phyloP scores from a whole-genome alignment of 192 early-diverging fungal species.

The Glomus cerebriforme region DNA sequence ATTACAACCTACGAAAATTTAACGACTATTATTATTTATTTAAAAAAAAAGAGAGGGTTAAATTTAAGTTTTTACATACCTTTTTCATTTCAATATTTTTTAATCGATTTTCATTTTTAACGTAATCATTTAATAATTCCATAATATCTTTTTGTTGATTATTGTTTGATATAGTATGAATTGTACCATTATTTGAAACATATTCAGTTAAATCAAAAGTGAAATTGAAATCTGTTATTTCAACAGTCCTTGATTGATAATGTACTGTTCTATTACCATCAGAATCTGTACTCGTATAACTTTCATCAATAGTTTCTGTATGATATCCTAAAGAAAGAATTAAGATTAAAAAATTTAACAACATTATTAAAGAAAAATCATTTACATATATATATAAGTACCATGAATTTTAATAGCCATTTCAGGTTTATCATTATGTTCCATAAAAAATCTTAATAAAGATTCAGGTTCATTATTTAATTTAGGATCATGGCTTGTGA shows the following conservation, averaged over 20 bases:
- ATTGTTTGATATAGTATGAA: constrained; percentile 32
- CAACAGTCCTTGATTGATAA: background rate
- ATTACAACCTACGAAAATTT: constrained; percentile 17
- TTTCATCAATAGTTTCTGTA: constrained; percentile 22
- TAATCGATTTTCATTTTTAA: constrained; percentile 39
- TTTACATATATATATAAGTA: background rate
- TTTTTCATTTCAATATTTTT: constrained; percentile 48
- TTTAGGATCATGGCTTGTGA: constrained; percentile 1
- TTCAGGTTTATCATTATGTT: constrained; percentile 41
- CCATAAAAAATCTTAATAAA: constrained; percentile 43
- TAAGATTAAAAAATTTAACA: background rate
- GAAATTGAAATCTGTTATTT: constrained; percentile 43
- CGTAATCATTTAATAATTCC: constrained; percentile 40
- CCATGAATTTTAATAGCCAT: constrained; percentile 46
- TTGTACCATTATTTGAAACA: constrained; percentile 34
- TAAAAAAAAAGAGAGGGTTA: background rate
- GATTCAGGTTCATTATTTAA: background rate
- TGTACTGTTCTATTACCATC: constrained; percentile 16
- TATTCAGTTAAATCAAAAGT: constrained; percentile 39
- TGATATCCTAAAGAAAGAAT: constrained; percentile 34
- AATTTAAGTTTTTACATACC: constrained; percentile 17
- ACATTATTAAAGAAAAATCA: background rate
- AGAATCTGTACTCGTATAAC: constrained; percentile 1
- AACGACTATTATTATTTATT: constrained; percentile 27
- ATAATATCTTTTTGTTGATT: constrained; percentile 28